These are phyloP conservation scores for Crepidotus variabilis DNA, from an alignment of 768 basidiomycete species.

Conservation along the genomic window DNA sequence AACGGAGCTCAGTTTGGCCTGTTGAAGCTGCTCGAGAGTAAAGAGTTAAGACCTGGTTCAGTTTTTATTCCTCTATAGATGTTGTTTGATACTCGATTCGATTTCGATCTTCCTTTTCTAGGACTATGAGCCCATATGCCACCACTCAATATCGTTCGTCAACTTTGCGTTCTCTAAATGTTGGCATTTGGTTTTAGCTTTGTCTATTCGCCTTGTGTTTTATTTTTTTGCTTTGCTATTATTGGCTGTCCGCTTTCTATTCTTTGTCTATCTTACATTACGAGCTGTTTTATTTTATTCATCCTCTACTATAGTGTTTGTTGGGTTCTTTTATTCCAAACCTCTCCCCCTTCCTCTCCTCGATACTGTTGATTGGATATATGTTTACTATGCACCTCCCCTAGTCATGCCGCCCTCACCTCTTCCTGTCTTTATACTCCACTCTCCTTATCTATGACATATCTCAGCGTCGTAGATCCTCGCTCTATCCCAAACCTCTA, in stretches of 20 bases:
- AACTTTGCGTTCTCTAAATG: too few species aligned
- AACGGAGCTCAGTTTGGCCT: conserved; percentile 29
- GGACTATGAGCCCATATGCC: too few species aligned
- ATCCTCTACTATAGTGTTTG: conserved; percentile 4
- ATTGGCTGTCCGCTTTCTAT: too few species aligned
- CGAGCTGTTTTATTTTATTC: conserved; percentile 1
- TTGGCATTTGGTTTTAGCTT: too few species aligned
- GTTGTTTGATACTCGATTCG: not conserved
- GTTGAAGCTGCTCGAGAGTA: conserved; percentile 18
- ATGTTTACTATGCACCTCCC: conserved; percentile 2
- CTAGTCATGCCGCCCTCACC: conserved; percentile 3
- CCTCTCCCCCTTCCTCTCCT: not conserved
- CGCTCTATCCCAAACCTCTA: not conserved
- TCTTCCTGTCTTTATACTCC: not conserved
- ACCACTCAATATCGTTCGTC: too few species aligned
- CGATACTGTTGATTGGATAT: too few species aligned
- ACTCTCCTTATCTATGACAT: not conserved
- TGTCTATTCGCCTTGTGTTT: not conserved
- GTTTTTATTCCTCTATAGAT: not conserved
- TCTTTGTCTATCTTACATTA: not conserved
- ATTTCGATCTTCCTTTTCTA: not conserved
- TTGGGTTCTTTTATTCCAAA: not conserved
- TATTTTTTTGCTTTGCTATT: conserved; percentile 3
- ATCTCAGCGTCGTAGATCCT: not conserved
- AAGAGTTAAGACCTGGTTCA: conserved; percentile 13